A percentile compares a stretch with the other conserved stretches of the same genome.
phyloP scores from a whole-genome alignment of 2,329 filamentous ascomycete species.

The Colletotrichum costaricense region DNA sequence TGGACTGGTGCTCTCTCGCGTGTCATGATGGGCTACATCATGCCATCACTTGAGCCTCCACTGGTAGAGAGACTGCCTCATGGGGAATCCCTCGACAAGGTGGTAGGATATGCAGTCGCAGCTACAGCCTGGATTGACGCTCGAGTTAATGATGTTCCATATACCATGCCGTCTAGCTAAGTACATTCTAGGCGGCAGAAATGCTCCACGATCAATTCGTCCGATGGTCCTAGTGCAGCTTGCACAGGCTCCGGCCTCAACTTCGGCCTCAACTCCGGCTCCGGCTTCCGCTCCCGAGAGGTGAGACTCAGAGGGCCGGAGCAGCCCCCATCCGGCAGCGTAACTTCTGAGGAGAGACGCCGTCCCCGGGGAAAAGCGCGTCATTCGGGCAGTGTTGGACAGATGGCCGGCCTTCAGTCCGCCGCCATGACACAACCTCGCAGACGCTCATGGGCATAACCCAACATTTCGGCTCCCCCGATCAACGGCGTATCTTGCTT shows the following conservation, averaged over 20 bases:
- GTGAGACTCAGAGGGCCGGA: too few species aligned
- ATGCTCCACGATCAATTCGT: neutral
- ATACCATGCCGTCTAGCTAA: neutral
- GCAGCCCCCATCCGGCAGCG: too few species aligned
- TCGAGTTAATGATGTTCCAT: accelerated
- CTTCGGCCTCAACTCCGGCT: neutral
- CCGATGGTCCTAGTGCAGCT: too few species aligned
- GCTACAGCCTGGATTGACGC: neutral
- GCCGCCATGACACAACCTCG: neutral
- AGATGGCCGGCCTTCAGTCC: neutral
- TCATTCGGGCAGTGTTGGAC: too few species aligned
- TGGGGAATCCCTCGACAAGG: too few species aligned
- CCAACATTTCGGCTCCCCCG: neutral
- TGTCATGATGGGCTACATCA: neutral
- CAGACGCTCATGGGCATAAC: neutral
- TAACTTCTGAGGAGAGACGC: too few species aligned
- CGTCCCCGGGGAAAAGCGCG: too few species aligned
- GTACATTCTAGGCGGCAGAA: neutral
- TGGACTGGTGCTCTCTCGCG: neutral
- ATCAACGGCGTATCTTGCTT: neutral
- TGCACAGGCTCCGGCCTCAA: neutral
- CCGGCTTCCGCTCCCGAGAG: neutral
- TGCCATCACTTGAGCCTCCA: too few species aligned
- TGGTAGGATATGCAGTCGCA: too few species aligned
- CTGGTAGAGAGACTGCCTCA: too few species aligned